A percentile compares a stretch with the other conserved stretches of the same genome.
Conservation (phyloP, 2,329 filamentous ascomycete species). For the Fonsecaea multimorphosa region DNA sequence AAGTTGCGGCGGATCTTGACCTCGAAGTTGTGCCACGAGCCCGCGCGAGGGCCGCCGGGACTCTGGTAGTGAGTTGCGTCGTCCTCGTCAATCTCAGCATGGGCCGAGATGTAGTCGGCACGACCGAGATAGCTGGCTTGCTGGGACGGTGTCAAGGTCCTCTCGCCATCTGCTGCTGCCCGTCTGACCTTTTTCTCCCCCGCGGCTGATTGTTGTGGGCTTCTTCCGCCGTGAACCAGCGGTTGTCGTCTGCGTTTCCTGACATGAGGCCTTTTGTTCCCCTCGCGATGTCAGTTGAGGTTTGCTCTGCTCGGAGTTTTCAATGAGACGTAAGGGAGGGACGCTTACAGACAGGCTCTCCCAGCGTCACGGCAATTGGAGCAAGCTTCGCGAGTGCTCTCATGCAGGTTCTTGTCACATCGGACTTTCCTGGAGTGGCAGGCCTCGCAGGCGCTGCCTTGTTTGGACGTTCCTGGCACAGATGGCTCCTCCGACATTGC, state of each 20-base stretch:
- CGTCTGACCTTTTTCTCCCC: neutral
- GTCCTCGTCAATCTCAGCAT: conserved; percentile 41
- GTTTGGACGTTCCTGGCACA: neutral
- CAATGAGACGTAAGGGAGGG: neutral
- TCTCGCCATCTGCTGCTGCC: neutral
- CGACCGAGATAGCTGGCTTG: conserved; percentile 42
- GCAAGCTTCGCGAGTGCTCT: conserved; percentile 18
- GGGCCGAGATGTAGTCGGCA: conserved; percentile 42
- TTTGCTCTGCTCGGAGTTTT: neutral
- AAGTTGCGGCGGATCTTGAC: conserved; percentile 42
- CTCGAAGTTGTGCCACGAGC: conserved; percentile 37
- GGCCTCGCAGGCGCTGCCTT: conserved; percentile 11
- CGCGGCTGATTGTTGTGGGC: neutral
- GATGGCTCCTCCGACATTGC: neutral
- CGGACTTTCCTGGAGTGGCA: conserved; percentile 23
- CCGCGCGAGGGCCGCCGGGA: conserved; percentile 8
- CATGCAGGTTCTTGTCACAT: conserved; percentile 18
- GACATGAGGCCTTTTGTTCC: conserved; percentile 13
- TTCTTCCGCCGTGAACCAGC: neutral
- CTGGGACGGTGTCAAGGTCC: conserved; percentile 8
- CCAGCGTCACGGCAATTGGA: conserved; percentile 21
- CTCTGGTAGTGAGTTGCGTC: conserved; percentile 40
- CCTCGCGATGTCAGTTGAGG: conserved; percentile 1
- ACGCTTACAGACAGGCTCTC: conserved; percentile 14
- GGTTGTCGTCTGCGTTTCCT: conserved; percentile 16